Base-by-base conservation (phyloP, 176 grass and related monocot species). In the Ensete ventricosum region DNA sequence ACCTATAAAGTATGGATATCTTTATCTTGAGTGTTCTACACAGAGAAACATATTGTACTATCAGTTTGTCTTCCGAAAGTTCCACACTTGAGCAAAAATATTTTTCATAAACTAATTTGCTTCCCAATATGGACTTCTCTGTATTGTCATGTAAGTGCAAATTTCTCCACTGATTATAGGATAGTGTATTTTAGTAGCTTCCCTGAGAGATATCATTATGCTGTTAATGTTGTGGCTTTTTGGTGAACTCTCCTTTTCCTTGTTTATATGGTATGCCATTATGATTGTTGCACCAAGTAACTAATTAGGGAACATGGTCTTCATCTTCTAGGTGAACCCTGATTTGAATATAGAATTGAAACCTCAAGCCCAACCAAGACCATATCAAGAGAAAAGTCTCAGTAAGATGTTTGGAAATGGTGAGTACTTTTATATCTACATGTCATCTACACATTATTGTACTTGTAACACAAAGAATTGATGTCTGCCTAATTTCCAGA, bases 361-460 rank as follows among this genome's bases (percentile, higher is more conserved):
- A 26, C 71, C 94, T 11, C 94, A 98, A 75, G 94, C 90, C 72
- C 84, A 83, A 48, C 90, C 88, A 82, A 93, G 94, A 79, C 90
- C 94, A 66, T 98, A 98, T 82, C 94, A 98, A 85, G 90, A 98
- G 73, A 98, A 93, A 85, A 98, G 94, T 72, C 94, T 98, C 29
- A 98, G 94, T 81, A 98, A 93, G 78, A 98, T 98, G 94, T 98
- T 98, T 91, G 88, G 94, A 71, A 98, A 98, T 64, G 94, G 94
- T 97, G 67, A 82, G 85, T 77, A 58, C 43, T 23, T 75, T 51
- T 50, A 29, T 58, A 75, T 29, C 3, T 22, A 2, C 24, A 7
- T 60, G 57, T 20, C 19, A n/a, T 19, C 0, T 6, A 20, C 8
- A 19, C 57, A 60, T 60, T 60, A 60, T n/a, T 16, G 17, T 57